A percentile compares a stretch with the other conserved stretches of the same genome.
Evolutionary conservation across 176 grass and related monocot species (phyloP).

Genomic region (Hyparrhenia diplandra): DNA sequence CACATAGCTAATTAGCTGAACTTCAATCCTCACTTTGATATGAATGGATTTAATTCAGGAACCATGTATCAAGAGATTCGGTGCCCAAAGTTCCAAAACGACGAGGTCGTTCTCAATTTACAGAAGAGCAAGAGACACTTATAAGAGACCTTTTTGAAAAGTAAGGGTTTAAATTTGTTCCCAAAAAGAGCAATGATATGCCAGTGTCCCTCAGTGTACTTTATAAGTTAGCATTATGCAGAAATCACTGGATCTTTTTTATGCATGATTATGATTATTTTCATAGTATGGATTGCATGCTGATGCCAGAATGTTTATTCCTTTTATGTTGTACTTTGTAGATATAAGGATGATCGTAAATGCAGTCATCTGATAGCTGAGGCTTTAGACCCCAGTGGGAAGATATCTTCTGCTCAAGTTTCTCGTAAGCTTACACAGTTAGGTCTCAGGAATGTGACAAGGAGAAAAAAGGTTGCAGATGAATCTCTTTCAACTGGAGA

Average conservation of each 20-base stretch:
- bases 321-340: conserved; percentile 41
- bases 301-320: conserved; percentile 25
- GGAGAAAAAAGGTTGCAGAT: conserved; percentile 36
- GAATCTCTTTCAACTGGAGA: conserved; percentile 26
- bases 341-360: conserved; percentile 75
- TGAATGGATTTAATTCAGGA: conserved; percentile 34
- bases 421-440: conserved; percentile 80
- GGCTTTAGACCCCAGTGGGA: conserved; percentile 74
- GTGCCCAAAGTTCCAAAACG: conserved; percentile 41
- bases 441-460: conserved; percentile 57
- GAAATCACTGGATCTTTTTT: background rate
- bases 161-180: conserved; percentile 49
- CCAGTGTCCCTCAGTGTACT: background rate
- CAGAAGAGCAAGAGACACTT: conserved; percentile 59
- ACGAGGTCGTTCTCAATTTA: conserved; percentile 52
- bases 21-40: conserved; percentile 28
- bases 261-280: background rate
- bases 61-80: conserved; percentile 33
- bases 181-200: background rate
- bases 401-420: conserved; percentile 75
- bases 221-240: conserved; percentile 7
- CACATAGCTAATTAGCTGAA: conserved; percentile 15
- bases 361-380: conserved; percentile 74
- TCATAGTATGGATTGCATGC: conserved; percentile 10
- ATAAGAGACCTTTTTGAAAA: conserved; percentile 68